Percentiles rank a stretch among this genome's conserved stretches.
Conservation (phyloP, 768 basidiomycete species). For the Trametes cubensis region DNA sequence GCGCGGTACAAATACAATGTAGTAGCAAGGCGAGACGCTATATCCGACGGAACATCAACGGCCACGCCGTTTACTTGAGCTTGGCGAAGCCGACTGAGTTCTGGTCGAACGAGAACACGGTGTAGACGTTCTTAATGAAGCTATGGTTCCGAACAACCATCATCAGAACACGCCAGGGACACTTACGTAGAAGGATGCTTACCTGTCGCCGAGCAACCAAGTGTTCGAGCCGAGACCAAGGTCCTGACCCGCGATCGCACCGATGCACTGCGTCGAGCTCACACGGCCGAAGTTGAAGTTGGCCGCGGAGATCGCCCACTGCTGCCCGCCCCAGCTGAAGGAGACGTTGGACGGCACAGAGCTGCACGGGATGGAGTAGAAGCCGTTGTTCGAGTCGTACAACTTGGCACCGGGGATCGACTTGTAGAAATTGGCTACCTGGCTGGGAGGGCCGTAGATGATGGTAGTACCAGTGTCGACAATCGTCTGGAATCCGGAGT, state of each 20-base stretch:
- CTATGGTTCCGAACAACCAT: background rate
- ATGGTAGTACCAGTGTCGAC: constrained; percentile 39
- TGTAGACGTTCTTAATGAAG: constrained; percentile 35
- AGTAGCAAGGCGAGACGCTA: background rate
- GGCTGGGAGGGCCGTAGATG: constrained; percentile 30
- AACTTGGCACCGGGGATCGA: constrained; percentile 29
- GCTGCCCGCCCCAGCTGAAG: constrained; percentile 29
- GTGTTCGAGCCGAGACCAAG: constrained; percentile 27
- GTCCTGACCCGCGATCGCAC: constrained; percentile 29
- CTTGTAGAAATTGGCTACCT: constrained; percentile 31
- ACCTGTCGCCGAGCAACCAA: constrained; percentile 31
- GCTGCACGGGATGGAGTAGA: constrained; percentile 33
- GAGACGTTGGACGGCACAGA: constrained; percentile 20
- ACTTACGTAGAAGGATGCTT: background rate
- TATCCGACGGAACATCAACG: background rate
- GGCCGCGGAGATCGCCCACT: constrained; percentile 20
- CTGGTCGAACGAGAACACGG: constrained; percentile 30
- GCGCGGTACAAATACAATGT: background rate
- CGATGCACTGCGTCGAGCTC: constrained; percentile 28
- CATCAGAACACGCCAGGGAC: background rate
- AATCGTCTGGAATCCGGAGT: constrained; percentile 26
- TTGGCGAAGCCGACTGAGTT: constrained; percentile 31
- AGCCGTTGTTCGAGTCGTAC: constrained; percentile 25
- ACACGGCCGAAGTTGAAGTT: constrained; percentile 33
- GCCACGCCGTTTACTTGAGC: constrained; percentile 12